Base-by-base conservation (phyloP, 192 early-diverging fungal genomes). In the Backusella mclennaniae region DNA sequence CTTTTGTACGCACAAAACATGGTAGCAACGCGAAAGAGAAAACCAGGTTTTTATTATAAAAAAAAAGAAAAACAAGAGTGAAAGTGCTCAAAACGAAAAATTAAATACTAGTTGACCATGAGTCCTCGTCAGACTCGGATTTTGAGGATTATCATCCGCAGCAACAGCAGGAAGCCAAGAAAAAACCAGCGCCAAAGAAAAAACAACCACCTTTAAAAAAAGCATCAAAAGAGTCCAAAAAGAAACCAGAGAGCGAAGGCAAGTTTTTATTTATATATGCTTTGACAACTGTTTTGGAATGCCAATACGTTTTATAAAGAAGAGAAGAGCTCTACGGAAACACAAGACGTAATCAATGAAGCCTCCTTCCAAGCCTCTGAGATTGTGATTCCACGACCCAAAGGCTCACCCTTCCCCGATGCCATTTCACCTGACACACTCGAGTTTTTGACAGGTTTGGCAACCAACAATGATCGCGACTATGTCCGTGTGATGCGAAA, bases 401-500 rank as follows among this genome's bases (percentile, higher is more conserved):
- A 78, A 49, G 82, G 79, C 0, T 67, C 75, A 0, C 84, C 82
- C 2, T 81, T 82, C 36, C 76, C 87, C 2, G 87, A 88, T 63
- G 87, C 87, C 11, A 74, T 88, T 39, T 79, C 80, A 15, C 87
- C 87, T 1, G 79, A 81, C n/a, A 84, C 82, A 17, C 74, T 89
- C 4, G 79, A 84, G 46, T 87, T 89, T 66, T 68, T 89, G 46
- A 77, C 83, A 1, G 82, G 83, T 38, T 67, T 89, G 21, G 80
- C 71, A n/a, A 68, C 74, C 35, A 88, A 89, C 41, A 88, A 88
- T 70, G 77, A 88, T 73, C 81, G 87, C 8, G 85, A 86, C 35
- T 89, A 80, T 53, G 85, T 88, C 76, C 67, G 76, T n/a, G 15
- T 78, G 31, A 79, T 80, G 17, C 69, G 80, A 56, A 75, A 72